Evolutionary conservation across 2,329 filamentous ascomycete genomes (phyloP), one percentile per base, ranked within the genome.

Genomic region (Stemphylium beticola): DNA sequence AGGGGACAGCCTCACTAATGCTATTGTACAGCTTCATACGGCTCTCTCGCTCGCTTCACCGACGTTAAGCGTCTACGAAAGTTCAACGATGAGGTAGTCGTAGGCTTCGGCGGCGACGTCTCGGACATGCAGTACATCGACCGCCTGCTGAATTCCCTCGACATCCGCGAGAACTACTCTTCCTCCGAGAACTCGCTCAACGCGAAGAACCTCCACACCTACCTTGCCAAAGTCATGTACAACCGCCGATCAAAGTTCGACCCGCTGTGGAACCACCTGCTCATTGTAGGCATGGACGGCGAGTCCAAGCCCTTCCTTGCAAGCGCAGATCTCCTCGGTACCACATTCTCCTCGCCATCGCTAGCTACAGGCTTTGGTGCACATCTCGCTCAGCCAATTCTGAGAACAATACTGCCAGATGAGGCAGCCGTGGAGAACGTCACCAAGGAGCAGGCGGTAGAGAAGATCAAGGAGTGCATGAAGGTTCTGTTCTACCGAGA

Each of bases 71-170:
- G 95, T 74, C 88, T 99, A 65, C 92, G 92, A 69, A 85, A 87
- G 68, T 98, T 98, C 79, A 91, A 92, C 79, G 83, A 87, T 64
- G 86, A 88, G 62, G 88, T 92, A 26, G 85, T 98, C 57, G 84
- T 99, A 72, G 95, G 95, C 70, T 96, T 98, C 80, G 92, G 92
- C 76, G 95, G 95, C 76, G 95, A 99, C 81, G 89, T 99, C 68
- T 96, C 91, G 62, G 95, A 99, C 82, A 98, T 99, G 95, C 95
- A 99, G 82, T 96, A 96, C 82, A 87, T 99, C 66, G 90, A 96
- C 85, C 88, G 95, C 67, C 87, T 96, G 72, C 88, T 99, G 67
- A 88, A 85, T 72, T 89, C 91, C 60, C 89, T 98, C 68, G 87
- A 90, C 75, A 92, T 96, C 77, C 85, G 89, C 76, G 93, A 98